Evolutionary conservation across 768 basidiomycete genomes (phyloP), one percentile per base, ranked within the genome.

Genomic region (Cystofilobasidium macerans): DNA sequence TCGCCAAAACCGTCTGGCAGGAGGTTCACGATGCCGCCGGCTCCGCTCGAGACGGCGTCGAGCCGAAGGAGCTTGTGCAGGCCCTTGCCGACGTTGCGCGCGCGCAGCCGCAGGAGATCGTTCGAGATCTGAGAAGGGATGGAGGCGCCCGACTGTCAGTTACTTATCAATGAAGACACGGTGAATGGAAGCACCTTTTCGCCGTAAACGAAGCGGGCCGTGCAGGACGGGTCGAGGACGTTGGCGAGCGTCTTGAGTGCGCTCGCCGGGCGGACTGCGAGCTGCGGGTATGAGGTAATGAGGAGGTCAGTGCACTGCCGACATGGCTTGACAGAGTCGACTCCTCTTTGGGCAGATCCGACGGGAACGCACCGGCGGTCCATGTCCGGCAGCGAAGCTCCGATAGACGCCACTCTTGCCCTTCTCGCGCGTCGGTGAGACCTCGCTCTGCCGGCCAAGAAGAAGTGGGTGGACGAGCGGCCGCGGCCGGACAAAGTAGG

Each of bases 391-490:
- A 84, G 86, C 83, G 79, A 92, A 95, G 78, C 88, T 90, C 72
- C 93, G 83, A 75, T 93, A 94, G 20, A 92, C 79, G 0, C 89
- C 88, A 71, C 88, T 91, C 77, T 93, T 87, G 11, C 82, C 80
- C 16, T 86, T 81, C 72, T 88, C 85, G 61, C 92, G 80, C 4
- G 92, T 88, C 58, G 85, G 81, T 16, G 85, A 85, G 32, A 86
- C 86, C 75, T 95, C 93, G 71, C 89, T 89, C 80, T 97, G 92
- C 58, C 90, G 80, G 9, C 92, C 91, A 1, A 97, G 82, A 12
- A 94, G 81, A 70, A 97, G 87, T n/a, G 92, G 92, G 72, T 95
- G 92, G 0, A 93, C 90, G 48, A 93, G 82, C 4, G 76, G 74
- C 14, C 67, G 22, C 12, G 72, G 71, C 0, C 61, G 57, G 3